Conservation (phyloP, 306 rosid species). For the Vicia sativa region DNA sequence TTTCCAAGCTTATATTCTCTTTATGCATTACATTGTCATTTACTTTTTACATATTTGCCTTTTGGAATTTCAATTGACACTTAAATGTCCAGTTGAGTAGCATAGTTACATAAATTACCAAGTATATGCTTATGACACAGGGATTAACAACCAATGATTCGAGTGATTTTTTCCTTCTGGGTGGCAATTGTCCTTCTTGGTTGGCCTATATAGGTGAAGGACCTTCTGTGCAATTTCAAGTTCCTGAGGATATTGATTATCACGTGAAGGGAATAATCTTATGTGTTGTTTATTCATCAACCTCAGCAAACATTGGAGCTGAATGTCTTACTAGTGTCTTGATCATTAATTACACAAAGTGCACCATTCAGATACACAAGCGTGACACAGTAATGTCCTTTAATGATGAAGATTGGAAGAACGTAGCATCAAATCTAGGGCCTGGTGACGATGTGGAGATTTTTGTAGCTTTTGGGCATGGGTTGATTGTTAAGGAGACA, state of each 20-base stretch:
- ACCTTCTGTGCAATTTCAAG: neutral
- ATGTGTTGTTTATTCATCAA: conserved; percentile 26
- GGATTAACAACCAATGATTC: neutral
- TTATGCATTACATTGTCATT: too few relatives aligned
- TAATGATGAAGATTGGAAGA: conserved; percentile 38
- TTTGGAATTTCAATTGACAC: too few relatives aligned
- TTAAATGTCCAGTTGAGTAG: too few relatives aligned
- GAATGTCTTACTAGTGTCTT: conserved; percentile 9
- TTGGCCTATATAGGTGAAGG: conserved; percentile 7
- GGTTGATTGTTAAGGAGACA: neutral
- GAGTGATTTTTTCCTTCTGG: neutral
- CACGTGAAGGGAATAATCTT: neutral
- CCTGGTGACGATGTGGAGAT: conserved; percentile 31
- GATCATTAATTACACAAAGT: conserved; percentile 32
- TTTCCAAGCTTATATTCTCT: neutral
- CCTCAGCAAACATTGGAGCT: neutral
- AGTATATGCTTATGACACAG: neutral
- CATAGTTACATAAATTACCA: too few relatives aligned
- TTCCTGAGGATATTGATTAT: neutral
- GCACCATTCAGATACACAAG: conserved; percentile 23
- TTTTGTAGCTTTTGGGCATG: conserved; percentile 20
- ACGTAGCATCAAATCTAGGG: neutral
- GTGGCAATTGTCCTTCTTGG: conserved; percentile 17
- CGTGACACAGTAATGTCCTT: conserved; percentile 21
- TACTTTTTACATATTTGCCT: too few relatives aligned